A percentile compares a stretch with the other conserved stretches of the same genome.
phyloP scores from a whole-genome alignment of 805 yeast genomes.

The Cyberlindnera euphorbiiphila region DNA sequence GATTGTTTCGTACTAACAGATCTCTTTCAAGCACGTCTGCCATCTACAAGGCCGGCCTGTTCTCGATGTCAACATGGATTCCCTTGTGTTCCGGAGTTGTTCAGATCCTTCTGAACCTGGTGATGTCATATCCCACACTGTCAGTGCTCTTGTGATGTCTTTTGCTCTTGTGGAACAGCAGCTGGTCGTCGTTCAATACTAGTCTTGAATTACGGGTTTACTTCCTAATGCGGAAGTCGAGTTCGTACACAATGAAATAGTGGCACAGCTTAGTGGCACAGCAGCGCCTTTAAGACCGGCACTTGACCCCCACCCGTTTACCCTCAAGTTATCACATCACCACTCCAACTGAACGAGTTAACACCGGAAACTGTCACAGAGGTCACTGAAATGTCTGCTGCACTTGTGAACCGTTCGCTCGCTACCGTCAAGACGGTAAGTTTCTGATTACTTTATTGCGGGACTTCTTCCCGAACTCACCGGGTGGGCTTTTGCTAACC shows the following conservation, averaged over 20 bases:
- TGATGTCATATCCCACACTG: constrained; percentile 61
- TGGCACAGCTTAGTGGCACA: no score
- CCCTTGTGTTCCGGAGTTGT: constrained; percentile 80
- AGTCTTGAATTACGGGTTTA: neutral
- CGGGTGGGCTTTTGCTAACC: no score
- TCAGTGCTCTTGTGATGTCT: constrained; percentile 36
- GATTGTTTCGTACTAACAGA: constrained; percentile 5
- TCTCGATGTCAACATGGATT: constrained; percentile 93
- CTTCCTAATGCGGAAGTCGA: neutral
- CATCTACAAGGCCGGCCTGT: constrained; percentile 72
- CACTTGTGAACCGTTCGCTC: constrained; percentile 73
- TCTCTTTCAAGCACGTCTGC: constrained; percentile 35
- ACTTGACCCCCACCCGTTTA: no score
- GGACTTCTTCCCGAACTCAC: no score
- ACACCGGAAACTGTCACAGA: no score
- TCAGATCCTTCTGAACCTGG: constrained; percentile 61
- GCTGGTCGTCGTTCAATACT: no score
- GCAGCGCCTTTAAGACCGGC: no score
- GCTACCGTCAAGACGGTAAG: constrained; percentile 57
- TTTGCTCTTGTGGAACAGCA: neutral
- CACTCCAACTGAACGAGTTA: no score
- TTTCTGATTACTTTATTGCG: no score
- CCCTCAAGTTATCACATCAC: no score
- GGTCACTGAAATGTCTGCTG: constrained; percentile 47
- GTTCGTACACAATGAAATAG: no score